Base-by-base conservation (phyloP, 352 stramenopile genomes). In the Pythium brachiatum region DNA sequence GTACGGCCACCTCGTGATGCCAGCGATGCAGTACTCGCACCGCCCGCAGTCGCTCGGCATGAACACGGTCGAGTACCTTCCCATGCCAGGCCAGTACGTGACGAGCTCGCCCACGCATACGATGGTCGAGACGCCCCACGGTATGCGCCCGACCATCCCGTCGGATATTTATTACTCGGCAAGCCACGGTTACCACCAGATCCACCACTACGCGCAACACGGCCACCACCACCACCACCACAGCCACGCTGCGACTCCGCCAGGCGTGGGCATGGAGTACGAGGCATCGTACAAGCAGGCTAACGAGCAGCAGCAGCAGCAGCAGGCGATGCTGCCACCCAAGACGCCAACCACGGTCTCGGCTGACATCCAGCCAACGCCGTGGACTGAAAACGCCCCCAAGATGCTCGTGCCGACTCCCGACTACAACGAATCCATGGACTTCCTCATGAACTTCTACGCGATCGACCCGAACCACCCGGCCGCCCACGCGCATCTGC, bases 381-480 rank as follows among this genome's bases (percentile, higher is more conserved):
- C 57, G 41, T 70, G 57, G 52, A 62, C 26, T 16, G 52, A 57
- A 66, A 74, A 56, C 53, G 41, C 55, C 3, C 62, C 62, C 13
- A 57, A 55, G 23, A 46, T 62, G 62, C 75, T 79, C 60, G 62
- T 63, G 16, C 68, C 64, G 2, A 69, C 76, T 15, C 79, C 76
- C 1, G 72, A 88, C 64, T 92, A 89, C 50, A 72, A 84, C 61
- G 83, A 90, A 68, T 90, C 79, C 41, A 90, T 92, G 81, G 83
- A 90, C 66, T 92, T 90, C 69, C 70, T 92, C 63, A 90, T 92
- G 81, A 62, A 83, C 66, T 72, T 88, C 36, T 90, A 89, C 64
- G 75, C 75, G 29, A 60, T 68, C 38, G 73, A 86, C 57, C 81
- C 81, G 11, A 75, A 60, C 48, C 68, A 83, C 58, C 74, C 63